A percentile compares a stretch with the other conserved stretches of the same genome.
These are phyloP conservation scores for Didymellaceae sp. DNA, from an alignment of 2,329 filamentous ascomycete species.

Conservation along the genomic window DNA sequence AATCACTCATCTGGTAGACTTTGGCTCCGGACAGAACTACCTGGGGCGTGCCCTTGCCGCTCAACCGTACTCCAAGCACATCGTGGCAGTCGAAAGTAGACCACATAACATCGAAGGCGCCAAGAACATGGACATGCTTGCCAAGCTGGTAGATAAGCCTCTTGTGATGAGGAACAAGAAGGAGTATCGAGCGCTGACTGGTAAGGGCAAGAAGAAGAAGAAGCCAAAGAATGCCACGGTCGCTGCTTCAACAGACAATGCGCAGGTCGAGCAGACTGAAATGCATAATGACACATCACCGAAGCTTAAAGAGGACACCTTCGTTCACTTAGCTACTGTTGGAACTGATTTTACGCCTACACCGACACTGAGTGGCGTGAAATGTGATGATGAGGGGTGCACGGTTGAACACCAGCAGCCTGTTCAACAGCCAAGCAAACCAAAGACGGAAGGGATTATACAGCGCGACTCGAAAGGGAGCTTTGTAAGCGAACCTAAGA, in stretches of 20 bases:
- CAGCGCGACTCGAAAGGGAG: conserved; percentile 13
- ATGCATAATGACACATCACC: neutral
- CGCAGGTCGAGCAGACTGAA: neutral
- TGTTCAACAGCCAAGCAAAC: neutral
- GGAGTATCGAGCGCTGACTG: conserved; percentile 63
- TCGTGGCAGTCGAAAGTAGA: conserved; percentile 89
- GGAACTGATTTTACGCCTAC: neutral
- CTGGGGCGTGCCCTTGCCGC: conserved; percentile 86
- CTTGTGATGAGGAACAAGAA: conserved; percentile 85
- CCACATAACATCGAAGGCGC: conserved; percentile 87
- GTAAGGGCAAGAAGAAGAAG: conserved; percentile 49
- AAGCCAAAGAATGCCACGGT: conserved; percentile 37
- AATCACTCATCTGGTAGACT: conserved; percentile 90
- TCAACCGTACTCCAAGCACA: conserved; percentile 81
- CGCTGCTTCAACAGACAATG: neutral
- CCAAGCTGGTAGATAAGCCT: conserved; percentile 75
- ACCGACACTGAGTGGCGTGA: neutral
- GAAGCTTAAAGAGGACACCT: neutral
- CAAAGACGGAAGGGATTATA: neutral
- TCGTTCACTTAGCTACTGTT: neutral
- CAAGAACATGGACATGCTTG: conserved; percentile 81
- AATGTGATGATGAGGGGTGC: conserved; percentile 26
- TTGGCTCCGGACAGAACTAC: conserved; percentile 96
- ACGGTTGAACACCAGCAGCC: neutral
- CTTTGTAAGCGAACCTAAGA: conserved; percentile 15